A percentile compares a stretch with the other conserved stretches of the same genome.
Conservation (phyloP, 1,139 yeast species). For the Lodderomyces parapsilosis region DNA sequence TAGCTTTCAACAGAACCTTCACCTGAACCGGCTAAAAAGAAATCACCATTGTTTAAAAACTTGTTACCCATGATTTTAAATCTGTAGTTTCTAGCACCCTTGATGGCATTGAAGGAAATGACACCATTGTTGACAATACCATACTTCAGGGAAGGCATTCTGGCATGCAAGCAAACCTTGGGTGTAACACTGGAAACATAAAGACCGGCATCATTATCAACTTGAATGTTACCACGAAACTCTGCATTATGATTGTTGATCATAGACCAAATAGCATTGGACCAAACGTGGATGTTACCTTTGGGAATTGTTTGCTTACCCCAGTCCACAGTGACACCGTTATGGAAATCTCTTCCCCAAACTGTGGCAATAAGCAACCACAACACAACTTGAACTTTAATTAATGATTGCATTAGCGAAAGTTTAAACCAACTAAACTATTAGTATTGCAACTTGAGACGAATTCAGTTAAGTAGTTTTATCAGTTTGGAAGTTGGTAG, state of each 20-base stretch:
- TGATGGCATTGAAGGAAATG: slow-evolving; percentile 23
- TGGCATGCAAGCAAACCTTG: slow-evolving; percentile 17
- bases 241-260: slow-evolving; percentile 25
- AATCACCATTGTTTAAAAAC: too few species aligned
- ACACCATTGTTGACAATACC: slow-evolving; percentile 23
- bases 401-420: too few species aligned
- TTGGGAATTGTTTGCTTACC: slow-evolving; percentile 19
- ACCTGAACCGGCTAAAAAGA: slow-evolving; percentile 27
- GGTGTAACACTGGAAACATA: slow-evolving; percentile 16
- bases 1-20: slow-evolving; percentile 19
- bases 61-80: slow-evolving; percentile 21
- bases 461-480: too few species aligned
- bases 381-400: too few species aligned
- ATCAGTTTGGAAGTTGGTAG: too few species aligned
- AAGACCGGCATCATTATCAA: slow-evolving; percentile 19
- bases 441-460: too few species aligned
- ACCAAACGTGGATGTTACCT: slow-evolving; percentile 25
- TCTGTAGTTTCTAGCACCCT: slow-evolving; percentile 18
- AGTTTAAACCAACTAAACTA: too few species aligned
- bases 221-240: slow-evolving; percentile 21
- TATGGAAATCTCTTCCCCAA: background rate
- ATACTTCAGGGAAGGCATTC: slow-evolving; percentile 9
- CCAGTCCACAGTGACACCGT: slow-evolving; percentile 7
- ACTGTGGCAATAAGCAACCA: background rate
- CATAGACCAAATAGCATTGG: slow-evolving; percentile 32